A percentile compares a stretch with the other conserved stretches of the same genome.
These are phyloP conservation scores for Sideroxylon spinosum DNA, from an alignment of 179 eudicot genomes.

Conservation along the genomic window DNA sequence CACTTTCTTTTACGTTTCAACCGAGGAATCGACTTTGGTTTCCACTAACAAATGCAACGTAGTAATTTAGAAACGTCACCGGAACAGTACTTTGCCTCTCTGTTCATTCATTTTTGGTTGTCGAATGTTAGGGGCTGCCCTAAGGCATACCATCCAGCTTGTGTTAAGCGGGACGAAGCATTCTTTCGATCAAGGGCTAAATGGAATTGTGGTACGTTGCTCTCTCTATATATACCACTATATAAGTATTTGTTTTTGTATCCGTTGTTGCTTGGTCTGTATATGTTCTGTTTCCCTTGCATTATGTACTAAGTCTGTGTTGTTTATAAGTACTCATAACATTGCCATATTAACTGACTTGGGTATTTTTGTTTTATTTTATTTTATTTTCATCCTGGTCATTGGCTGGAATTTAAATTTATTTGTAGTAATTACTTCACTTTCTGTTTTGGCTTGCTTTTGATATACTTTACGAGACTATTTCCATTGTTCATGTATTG, in stretches of 20 bases:
- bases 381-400: background rate
- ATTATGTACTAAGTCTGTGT: background rate
- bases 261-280: background rate
- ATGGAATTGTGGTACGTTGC: conserved; percentile 85
- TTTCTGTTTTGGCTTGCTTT: too few relatives aligned
- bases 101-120: conserved; percentile 1
- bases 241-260: background rate
- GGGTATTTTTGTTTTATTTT: too few relatives aligned
- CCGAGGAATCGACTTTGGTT: background rate
- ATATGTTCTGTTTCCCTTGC: background rate
- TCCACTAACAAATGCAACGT: background rate
- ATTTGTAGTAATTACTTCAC: background rate
- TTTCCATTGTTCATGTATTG: too few relatives aligned
- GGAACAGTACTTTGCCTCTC: background rate
- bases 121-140: conserved; percentile 75
- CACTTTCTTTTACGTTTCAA: background rate
- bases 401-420: background rate
- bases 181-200: conserved; percentile 63
- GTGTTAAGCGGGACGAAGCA: conserved; percentile 85
- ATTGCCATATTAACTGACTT: background rate
- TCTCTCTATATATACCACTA: background rate
- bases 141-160: conserved; percentile 94
- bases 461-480: too few relatives aligned
- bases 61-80: background rate
- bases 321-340: background rate